Base-by-base conservation (phyloP, 202 grass and related monocot genomes). In the Zizania palustris region DNA sequence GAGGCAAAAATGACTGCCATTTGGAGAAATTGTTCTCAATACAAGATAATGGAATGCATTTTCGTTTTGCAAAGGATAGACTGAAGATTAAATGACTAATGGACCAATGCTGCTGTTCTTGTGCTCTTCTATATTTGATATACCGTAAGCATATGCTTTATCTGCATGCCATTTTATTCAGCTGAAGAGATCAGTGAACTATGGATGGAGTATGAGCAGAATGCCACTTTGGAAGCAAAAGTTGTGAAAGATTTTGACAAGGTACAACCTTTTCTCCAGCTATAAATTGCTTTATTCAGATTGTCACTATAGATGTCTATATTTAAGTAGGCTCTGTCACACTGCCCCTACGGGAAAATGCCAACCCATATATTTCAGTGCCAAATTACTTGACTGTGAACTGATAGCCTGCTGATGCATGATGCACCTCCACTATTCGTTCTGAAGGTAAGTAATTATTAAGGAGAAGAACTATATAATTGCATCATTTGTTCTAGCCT, bases 191-290 rank as follows among this genome's bases (percentile, higher is more conserved):
- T 99, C 78, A 81, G 81, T 67, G 85, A 99, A 79, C 88, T 99
- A 21, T 99, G 92, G 96, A 90, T 88, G 83, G 92, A 99, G 78
- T 96, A 99, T 76, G 96, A 99, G 77, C 50, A 84, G 3, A 99
- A 99, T 86, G 85, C 92, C 50, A 87, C 92, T 45, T 68, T 86
- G 44, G 92, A 96, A 80, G 96, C 96, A 45, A 99, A 92, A 63
- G 82, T 99, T 77, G 92, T 99, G 45, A 99, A 99, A 81, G 96
- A 96, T 93, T 99, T 99, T 91, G 96, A 99, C 51, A 99, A 99
- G 84, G 96, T 96, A 86, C 35, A 61, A 9, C 19, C 60, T 60
- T 70, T 77, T 71, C 0, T n/a, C 16, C 15, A 74, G 48, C 37
- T 37, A 71, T 8, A 1, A 51, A 13, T 28, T 43, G 16, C n/a